Evolutionary conservation across 2,329 filamentous ascomycete genomes (phyloP).

Genomic region (Monosporascus cannonballus): DNA sequence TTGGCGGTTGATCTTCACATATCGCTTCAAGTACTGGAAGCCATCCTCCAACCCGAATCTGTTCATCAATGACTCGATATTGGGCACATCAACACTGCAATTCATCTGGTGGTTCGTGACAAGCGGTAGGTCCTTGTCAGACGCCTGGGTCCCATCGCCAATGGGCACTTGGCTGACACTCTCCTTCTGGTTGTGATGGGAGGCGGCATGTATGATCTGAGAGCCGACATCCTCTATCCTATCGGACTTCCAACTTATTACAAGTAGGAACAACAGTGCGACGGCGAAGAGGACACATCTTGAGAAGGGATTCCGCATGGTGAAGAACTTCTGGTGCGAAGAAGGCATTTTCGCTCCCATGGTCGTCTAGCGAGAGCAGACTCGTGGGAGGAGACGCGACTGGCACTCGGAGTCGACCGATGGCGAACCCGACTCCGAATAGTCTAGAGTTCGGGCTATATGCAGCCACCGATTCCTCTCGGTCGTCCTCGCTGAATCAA

Average conservation of each 20-base stretch:
- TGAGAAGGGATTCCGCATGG: slow-evolving; percentile 42
- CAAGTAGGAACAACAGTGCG: slow-evolving; percentile 36
- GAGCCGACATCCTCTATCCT: slow-evolving; percentile 32
- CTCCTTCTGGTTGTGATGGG: slow-evolving; percentile 26
- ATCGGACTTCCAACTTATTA: slow-evolving; percentile 35
- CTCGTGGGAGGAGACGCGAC: too few species aligned
- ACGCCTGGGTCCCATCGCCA: slow-evolving; percentile 18
- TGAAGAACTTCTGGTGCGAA: slow-evolving; percentile 37
- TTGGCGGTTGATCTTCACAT: slow-evolving; percentile 45
- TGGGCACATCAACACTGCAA: slow-evolving; percentile 42
- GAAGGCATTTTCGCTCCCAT: slow-evolving; percentile 35
- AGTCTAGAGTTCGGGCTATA: background rate
- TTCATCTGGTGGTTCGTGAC: slow-evolving; percentile 35
- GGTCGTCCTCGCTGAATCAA: background rate
- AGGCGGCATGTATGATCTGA: slow-evolving; percentile 35
- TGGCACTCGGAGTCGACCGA: too few species aligned
- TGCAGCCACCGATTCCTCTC: background rate
- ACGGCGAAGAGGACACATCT: slow-evolving; percentile 39
- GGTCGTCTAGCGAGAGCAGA: slow-evolving; percentile 9
- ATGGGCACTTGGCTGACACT: slow-evolving; percentile 25
- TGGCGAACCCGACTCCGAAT: background rate
- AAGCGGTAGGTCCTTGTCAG: slow-evolving; percentile 24
- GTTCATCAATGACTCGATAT: slow-evolving; percentile 38
- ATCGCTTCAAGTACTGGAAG: slow-evolving; percentile 51
- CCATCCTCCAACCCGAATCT: slow-evolving; percentile 42